A percentile compares a stretch with the other conserved stretches of the same genome.
These are phyloP conservation scores for Schizochytrium sp. DNA, from an alignment of 108 stramenopile genomes.

Conservation along the genomic window DNA sequence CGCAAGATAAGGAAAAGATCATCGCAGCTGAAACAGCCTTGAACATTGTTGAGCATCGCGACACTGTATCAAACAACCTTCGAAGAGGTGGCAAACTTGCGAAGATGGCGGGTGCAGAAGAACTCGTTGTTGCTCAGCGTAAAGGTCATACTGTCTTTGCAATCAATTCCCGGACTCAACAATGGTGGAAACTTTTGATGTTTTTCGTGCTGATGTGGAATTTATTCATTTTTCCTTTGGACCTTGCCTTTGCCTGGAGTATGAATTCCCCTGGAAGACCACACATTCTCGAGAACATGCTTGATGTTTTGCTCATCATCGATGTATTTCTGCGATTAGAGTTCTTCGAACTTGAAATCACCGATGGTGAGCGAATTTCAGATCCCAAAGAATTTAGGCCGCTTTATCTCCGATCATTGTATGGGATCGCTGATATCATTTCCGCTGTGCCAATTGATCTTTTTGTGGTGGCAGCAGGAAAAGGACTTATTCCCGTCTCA, in stretches of 20 bases:
- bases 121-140: background rate
- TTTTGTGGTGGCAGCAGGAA: background rate
- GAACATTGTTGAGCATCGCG: background rate
- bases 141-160: background rate
- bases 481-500: background rate
- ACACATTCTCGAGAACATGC: background rate
- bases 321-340: background rate
- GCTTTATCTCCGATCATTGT: background rate
- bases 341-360: conserved; percentile 33
- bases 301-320: conserved; percentile 12
- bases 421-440: background rate
- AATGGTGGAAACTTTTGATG: background rate
- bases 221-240: background rate
- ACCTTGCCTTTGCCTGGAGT: background rate
- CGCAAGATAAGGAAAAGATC: background rate
- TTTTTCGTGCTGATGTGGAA: conserved; percentile 7
- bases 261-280: background rate
- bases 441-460: background rate
- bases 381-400: background rate
- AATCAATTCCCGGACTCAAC: background rate
- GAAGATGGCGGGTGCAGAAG: conserved; percentile 1
- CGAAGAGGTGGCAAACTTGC: conserved; percentile 30
- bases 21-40: background rate
- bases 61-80: background rate
- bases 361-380: background rate